Conservation (phyloP, 441 rosid species). For the Raphanus hybrid region DNA sequence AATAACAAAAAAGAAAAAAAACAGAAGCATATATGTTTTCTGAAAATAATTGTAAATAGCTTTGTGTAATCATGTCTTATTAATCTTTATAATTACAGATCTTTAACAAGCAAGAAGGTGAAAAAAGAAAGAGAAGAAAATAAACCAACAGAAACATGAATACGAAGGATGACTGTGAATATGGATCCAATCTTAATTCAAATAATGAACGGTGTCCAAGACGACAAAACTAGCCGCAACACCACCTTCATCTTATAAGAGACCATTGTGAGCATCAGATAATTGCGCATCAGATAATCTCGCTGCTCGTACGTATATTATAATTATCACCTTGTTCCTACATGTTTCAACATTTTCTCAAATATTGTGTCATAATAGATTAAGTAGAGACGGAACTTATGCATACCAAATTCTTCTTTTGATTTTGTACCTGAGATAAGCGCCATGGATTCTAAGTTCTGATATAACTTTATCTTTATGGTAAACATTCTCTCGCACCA, state of each 20-base stretch:
- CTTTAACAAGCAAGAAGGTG: slow-evolving; percentile 12
- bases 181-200: slow-evolving; percentile 52
- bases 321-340: slow-evolving; percentile 85
- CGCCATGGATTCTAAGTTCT: slow-evolving; percentile 83
- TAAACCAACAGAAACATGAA: slow-evolving; percentile 12
- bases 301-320: slow-evolving; percentile 73
- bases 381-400: slow-evolving; percentile 4
- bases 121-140: neutral
- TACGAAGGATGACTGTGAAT: slow-evolving; percentile 3
- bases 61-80: neutral
- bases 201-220: slow-evolving; percentile 80
- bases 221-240: slow-evolving; percentile 95
- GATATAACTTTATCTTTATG: slow-evolving; percentile 75
- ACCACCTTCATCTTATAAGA: slow-evolving; percentile 92
- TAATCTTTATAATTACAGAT: slow-evolving; percentile 13
- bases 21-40: neutral
- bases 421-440: slow-evolving; percentile 77
- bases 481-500: slow-evolving; percentile 78
- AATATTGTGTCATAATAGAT: slow-evolving; percentile 11
- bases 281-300: slow-evolving; percentile 50
- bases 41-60: neutral
- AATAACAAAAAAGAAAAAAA: slow-evolving; percentile 37
- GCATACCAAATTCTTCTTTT: slow-evolving; percentile 1
- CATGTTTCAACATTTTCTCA: slow-evolving; percentile 28
- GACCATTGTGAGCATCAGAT: slow-evolving; percentile 84